Base-by-base conservation (phyloP, 140 eudicot genomes). In the Flaveria floridana region DNA sequence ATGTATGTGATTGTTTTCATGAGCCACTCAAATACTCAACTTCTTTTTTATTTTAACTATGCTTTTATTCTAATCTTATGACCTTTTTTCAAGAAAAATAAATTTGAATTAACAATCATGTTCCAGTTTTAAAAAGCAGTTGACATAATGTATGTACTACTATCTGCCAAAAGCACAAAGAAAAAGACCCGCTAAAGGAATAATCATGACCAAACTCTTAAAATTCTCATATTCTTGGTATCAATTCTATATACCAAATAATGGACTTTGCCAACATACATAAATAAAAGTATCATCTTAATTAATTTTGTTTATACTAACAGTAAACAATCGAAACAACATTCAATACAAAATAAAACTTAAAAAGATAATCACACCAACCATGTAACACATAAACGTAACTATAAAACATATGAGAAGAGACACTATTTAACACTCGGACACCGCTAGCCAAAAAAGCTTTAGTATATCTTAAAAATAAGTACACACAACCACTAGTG, bases 171-270 rank as follows among this genome's bases (percentile, higher is more conserved):
- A 53, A n/a, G 19, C 23, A 53, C 61, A 53, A 53, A 56, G 63
- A 56, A 56, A 56, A 56, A 56, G 63, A 13, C 41, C 66, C 12
- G 0, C 20, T 26, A 62, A 62, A 37, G 20, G 51, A 65, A 65
- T 65, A 34, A 63, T 4, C 68, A 65, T 15, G 51, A 65, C 3
- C 46, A 65, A 10, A 37, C 39, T 65, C 7, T n/a, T 34, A 0
- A 34, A 65, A 37, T 12, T 18, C 63, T 56, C 63, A 56, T 56
- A 14, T 56, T 13, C 11, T 41, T 23, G 68, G 75, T 13, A 68
- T 76, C 70, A 55, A 76, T 76, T 76, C 75, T 55, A 55, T 52
- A 28, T 25, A 47, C 77, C 72, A 61, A 78, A 46, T 37, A 70
- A 68, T 57, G 70, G 68, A 69, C 70, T 25, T 61, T 56, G 75